Evolutionary conservation across 1,284 basidiomycete genomes (phyloP).

Genomic region (Naganishia sp.): DNA sequence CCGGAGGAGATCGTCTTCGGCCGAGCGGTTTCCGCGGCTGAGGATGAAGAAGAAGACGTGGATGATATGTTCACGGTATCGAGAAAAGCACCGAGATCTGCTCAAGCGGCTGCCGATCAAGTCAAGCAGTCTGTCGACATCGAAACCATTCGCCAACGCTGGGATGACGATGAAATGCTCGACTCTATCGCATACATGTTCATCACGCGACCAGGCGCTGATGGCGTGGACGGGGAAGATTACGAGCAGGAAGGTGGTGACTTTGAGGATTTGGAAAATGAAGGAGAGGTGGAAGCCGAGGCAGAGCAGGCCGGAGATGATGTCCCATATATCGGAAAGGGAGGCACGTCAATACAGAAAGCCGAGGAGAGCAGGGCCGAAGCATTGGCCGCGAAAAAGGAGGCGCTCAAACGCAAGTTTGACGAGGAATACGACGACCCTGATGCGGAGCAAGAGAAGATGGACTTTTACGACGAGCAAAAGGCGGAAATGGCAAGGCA

Average conservation of each 20-base stretch:
- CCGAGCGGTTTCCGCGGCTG: slow-evolving; percentile 42
- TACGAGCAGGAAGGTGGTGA: slow-evolving; percentile 57
- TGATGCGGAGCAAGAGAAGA: slow-evolving; percentile 59
- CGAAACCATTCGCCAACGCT: slow-evolving; percentile 63
- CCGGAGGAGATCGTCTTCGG: slow-evolving; percentile 69
- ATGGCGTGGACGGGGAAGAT: slow-evolving; percentile 52
- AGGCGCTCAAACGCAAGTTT: slow-evolving; percentile 88
- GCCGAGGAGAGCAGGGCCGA: slow-evolving; percentile 58
- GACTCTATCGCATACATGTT: slow-evolving; percentile 86
- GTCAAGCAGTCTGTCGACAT: slow-evolving; percentile 63
- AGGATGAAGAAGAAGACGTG: slow-evolving; percentile 58
- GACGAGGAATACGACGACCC: slow-evolving; percentile 95
- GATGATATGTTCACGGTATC: slow-evolving; percentile 77
- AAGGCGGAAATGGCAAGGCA: slow-evolving; percentile 90
- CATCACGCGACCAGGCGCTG: slow-evolving; percentile 65
- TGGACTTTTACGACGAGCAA: slow-evolving; percentile 86
- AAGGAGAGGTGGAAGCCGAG: slow-evolving; percentile 50
- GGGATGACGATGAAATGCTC: slow-evolving; percentile 80
- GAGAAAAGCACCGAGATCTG: slow-evolving; percentile 45
- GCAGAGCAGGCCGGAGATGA: slow-evolving; percentile 54
- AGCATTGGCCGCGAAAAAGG: slow-evolving; percentile 81
- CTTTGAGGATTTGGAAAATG: slow-evolving; percentile 59
- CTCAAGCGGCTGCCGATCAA: slow-evolving; percentile 63
- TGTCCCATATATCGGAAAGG: slow-evolving; percentile 51
- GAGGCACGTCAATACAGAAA: slow-evolving; percentile 37